Evolutionary conservation across 2,329 filamentous ascomycete genomes (phyloP).

Genomic region (Magnaporthales sp.): DNA sequence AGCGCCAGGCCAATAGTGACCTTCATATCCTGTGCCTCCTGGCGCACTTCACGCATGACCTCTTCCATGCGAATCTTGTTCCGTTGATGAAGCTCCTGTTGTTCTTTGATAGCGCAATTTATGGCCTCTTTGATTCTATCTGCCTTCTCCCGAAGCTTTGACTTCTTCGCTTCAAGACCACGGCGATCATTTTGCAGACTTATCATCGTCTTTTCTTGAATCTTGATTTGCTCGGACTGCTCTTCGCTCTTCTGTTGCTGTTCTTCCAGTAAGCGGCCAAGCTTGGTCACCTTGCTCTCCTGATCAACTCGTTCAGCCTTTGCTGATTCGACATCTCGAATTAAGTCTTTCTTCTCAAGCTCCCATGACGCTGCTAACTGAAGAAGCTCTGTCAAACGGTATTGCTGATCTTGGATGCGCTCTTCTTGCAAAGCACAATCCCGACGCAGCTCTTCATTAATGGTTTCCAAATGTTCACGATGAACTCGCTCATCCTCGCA

Average conservation of each 20-base stretch:
- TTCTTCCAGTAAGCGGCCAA: background rate
- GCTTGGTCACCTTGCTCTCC: background rate
- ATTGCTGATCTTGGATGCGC: background rate
- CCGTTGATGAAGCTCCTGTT: constrained; percentile 31
- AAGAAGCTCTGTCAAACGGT: background rate
- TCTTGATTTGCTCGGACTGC: background rate
- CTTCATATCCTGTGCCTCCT: constrained; percentile 19
- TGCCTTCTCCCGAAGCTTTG: background rate
- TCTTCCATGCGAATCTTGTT: constrained; percentile 24
- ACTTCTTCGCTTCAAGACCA: background rate
- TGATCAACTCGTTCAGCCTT: background rate
- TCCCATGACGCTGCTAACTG: background rate
- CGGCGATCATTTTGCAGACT: background rate
- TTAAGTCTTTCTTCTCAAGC: background rate
- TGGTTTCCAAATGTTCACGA: background rate
- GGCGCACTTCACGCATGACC: constrained; percentile 23
- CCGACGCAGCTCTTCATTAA: background rate
- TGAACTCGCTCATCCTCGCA: background rate
- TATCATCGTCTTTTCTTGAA: background rate
- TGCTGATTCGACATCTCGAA: background rate
- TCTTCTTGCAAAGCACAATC: background rate
- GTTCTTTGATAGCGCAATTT: constrained; percentile 36
- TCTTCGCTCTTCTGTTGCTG: background rate
- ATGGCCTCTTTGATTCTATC: constrained; percentile 23
- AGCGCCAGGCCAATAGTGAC: constrained; percentile 16